These are phyloP conservation scores for Neurospora tetrasperma DNA, from an alignment of 495 filamentous ascomycete species.

Conservation along the genomic window DNA sequence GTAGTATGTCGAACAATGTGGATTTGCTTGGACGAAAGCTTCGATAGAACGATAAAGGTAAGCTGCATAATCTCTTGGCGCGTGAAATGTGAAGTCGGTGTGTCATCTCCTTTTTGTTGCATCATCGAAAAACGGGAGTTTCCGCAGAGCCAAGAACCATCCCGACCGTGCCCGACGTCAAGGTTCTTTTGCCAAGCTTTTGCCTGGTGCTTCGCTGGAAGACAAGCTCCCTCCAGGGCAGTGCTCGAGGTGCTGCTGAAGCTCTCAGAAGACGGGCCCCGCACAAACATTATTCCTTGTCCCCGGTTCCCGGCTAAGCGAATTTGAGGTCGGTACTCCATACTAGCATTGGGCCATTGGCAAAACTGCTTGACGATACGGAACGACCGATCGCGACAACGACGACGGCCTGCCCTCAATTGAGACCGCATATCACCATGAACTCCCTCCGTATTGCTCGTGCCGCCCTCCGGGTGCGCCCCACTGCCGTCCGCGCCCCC, in stretches of 20 bases:
- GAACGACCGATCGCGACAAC: conserved; percentile 18
- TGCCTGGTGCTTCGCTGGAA: background rate
- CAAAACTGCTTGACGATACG: conserved; percentile 29
- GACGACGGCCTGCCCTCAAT: conserved; percentile 33
- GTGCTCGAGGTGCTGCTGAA: background rate
- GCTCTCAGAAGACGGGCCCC: conserved; percentile 1
- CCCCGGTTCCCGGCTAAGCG: conserved; percentile 27
- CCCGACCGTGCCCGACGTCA: background rate
- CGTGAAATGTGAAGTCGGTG: background rate
- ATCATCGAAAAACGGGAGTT: background rate
- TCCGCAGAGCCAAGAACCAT: background rate
- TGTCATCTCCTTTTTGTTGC: background rate
- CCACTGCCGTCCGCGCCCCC: conserved; percentile 56
- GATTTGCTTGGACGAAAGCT: background rate
- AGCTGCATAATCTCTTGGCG: background rate
- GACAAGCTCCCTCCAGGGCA: background rate
- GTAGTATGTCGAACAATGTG: background rate
- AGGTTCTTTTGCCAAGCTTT: background rate
- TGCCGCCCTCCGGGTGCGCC: conserved; percentile 69
- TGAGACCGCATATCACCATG: conserved; percentile 56
- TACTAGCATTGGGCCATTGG: conserved; percentile 8
- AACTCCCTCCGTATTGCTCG: conserved; percentile 85
- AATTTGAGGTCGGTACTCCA: conserved; percentile 19
- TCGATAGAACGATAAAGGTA: background rate
- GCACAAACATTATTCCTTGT: conserved; percentile 26